Evolutionary conservation across 345 rosid species (phyloP), one percentile per base, ranked within the genome.

Genomic region (Geranium brycei): DNA sequence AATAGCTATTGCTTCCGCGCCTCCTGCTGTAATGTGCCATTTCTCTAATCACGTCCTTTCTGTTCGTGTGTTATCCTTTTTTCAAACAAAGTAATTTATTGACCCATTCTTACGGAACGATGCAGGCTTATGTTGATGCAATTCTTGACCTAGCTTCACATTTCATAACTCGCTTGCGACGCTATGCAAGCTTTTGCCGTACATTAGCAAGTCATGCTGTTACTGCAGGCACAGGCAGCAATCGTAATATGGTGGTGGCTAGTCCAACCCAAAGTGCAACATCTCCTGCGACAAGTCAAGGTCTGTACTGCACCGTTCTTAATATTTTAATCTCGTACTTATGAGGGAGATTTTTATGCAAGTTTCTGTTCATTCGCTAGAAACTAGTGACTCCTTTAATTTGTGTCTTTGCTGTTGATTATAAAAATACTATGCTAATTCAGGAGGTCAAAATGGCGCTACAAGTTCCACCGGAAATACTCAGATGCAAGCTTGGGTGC

Each of bases 131-230:
- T 77, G 99, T 91, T 68, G 99, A 95, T 82, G 95, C 96, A 51
- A 83, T 91, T 83, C 89, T 95, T 72, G 99, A 95, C 83, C 82
- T 95, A 74, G 95, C 99, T 71, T 95, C 97, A 69, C 97, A 95
- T 79, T 91, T 95, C 76, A 91, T 95, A 72, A 95, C 97, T 60
- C 92, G 97, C 28, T 77, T 91, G 77, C 84, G 97, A 47, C 96
- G 99, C 53, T 95, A 95, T 85, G 95, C 97, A 51, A 95, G 97
- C 80, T 95, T 95, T 79, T 95, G 99, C 64, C 97, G 97, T 66
- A 91, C 99, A 68, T 86, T 91, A 77, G 97, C 99, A 0, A 88
- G 79, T 72, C 97, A 91, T 79, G 97, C 99, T 71, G 97, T 86
- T 70, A 83, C 85, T 62, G 88, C 99, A 28, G 97, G 96, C 72